These are phyloP conservation scores for Naegleria fowleri DNA, from an alignment of 208 protist genomes.

Conservation along the genomic window DNA sequence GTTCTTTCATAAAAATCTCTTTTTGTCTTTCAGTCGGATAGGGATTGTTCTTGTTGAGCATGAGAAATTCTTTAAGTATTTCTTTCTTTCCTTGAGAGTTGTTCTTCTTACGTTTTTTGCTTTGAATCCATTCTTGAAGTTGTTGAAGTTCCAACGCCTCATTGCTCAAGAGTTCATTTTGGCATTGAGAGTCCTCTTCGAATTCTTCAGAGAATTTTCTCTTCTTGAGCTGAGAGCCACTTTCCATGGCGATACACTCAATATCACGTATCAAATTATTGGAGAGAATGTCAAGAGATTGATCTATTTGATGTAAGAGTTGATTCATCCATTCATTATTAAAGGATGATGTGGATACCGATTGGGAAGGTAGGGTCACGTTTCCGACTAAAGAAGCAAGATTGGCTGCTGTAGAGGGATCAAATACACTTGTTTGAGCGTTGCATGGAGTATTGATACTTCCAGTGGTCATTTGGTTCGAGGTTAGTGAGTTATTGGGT, in stretches of 20 bases:
- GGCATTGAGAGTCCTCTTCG: not conserved
- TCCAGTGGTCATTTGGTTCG: too few species aligned
- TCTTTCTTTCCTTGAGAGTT: not conserved
- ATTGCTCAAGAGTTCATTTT: not conserved
- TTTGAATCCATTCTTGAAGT: not conserved
- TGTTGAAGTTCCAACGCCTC: not conserved
- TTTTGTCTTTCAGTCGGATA: conserved; percentile 49
- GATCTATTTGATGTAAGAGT: not conserved
- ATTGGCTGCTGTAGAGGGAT: too few species aligned
- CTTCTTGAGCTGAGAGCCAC: not conserved
- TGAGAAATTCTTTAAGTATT: not conserved
- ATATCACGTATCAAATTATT: not conserved
- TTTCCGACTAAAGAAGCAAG: too few species aligned
- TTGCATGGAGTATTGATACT: too few species aligned
- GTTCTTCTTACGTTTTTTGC: not conserved
- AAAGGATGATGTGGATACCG: not conserved
- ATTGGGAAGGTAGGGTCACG: not conserved
- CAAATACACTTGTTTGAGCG: too few species aligned
- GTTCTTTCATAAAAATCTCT: conserved; percentile 15
- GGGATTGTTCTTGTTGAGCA: conserved; percentile 37
- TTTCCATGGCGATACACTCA: not conserved
- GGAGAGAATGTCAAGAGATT: not conserved
- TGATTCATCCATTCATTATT: not conserved
- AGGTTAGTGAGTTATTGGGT: too few species aligned
- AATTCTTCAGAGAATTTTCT: not conserved